Base-by-base conservation (phyloP, 2,329 filamentous ascomycete species). In the Penicillium sp. region DNA sequence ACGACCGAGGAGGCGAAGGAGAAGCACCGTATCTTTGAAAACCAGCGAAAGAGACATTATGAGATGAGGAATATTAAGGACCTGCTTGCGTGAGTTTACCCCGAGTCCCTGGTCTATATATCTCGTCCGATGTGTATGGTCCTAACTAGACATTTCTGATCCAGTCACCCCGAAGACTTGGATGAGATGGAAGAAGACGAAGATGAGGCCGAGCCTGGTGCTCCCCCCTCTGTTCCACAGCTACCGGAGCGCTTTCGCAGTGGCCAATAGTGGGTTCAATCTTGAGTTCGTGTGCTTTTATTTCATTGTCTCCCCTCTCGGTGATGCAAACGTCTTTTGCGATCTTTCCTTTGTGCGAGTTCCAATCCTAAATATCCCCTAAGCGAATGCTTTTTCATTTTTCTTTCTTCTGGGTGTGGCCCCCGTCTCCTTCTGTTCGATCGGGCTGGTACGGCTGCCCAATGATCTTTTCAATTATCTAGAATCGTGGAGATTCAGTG, bases 11-110 rank as follows among this genome's bases (percentile, higher is more conserved):
- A 96, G 73, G 92, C 96, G 72, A 81, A 81, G 59, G 91, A 94
- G 79, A 97, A 97, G 81, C 94, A 99, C 75, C 85, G 83, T 70
- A 86, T 89, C 71, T 99, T 99, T 73, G 92, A 97, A 78, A 82
- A 90, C 77, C 82, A 91, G 80, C 85, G 94, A 69, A 97, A 94
- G 86, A 93, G 87, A 79, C 94, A 99, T 76, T 99, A 99, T 76
- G 94, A 99, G 81, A 99, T 99, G 94, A 91, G 85, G 77, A 89
- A 94, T 69, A 92, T 97, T 55, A 96, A 94, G 68, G 85, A 87
- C 68, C 77, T 97, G 51, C 83, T 99, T 62, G 92, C 91, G 86
- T 88, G 74, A 62, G 81, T 76, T 5, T 23, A 25, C 27, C 23
- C 20, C 22, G 5, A 11, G 23, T 20, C 14, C 23, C 41, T 20